Evolutionary conservation across 345 rosid species (phyloP), one percentile per base, ranked within the genome.

Genomic region (Angophora floribunda): DNA sequence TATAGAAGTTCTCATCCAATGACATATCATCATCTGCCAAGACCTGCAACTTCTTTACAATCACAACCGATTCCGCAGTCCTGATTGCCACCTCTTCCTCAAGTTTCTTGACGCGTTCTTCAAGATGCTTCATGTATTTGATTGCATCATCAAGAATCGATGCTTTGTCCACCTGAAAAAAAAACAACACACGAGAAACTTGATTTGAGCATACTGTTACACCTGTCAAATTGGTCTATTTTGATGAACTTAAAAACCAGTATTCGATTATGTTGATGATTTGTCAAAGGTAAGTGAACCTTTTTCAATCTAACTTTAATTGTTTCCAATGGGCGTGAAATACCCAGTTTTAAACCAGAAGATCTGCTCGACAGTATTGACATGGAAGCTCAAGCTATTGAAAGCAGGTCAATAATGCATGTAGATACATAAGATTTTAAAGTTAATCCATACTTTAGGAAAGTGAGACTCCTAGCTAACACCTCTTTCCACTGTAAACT

Each of bases 131-230:
- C 89, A 94, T 21, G 88, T 94, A 93, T 89, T 94, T 93, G 75
- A 93, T 93, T 12, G 98, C 94, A 9, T 96, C 95, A 52, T 91
- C 96, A 21, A 97, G 95, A 53, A 97, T 89, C 5, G 99, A 93
- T 32, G 96, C 90, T 89, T 94, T 97, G 90, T 96, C 99, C 85
- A 91, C 91, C 98, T 97, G 92, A 9, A 49, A 28, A 11, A 16
- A 57, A 22, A 52, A 21, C 21, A 85, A 28, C 2, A 5, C 32
- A 85, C 44, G 2, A 32, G 63, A 85, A 85, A 85, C 28, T 85
- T 50, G 24, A 49, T 51, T 51, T 51, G 16, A 85, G 53, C 26
- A 50, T 47, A 41, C 17, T 51, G 59, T n/a, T 41, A 75, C 49
- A 19, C 49, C 84, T 41, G 4, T 6, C 84, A 75, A 75, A 75